These are phyloP conservation scores for Eucalyptus urophylla DNA, from an alignment of 345 rosid genomes.

Conservation along the genomic window DNA sequence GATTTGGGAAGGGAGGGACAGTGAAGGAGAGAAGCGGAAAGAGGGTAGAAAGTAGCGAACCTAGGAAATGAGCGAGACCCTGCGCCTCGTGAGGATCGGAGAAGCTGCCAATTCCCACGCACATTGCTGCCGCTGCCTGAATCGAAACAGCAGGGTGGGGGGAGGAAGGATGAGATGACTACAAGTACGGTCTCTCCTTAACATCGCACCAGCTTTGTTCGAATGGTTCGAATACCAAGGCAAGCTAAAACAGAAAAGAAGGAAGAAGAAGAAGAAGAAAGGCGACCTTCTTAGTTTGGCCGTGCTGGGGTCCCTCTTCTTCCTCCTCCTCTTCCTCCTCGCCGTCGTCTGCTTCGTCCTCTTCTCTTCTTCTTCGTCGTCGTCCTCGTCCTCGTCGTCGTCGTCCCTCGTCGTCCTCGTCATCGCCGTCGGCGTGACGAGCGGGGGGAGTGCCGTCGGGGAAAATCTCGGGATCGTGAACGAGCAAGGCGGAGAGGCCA, in stretches of 20 bases:
- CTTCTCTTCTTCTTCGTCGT: slow-evolving; percentile 7
- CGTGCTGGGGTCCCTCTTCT: slow-evolving; percentile 3
- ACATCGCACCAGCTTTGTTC: not conserved
- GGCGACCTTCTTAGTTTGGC: slow-evolving; percentile 68
- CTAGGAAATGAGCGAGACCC: slow-evolving; percentile 96
- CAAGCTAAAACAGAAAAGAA: not conserved
- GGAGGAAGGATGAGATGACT: not conserved
- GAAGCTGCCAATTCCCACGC: slow-evolving; percentile 96
- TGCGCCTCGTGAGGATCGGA: slow-evolving; percentile 92
- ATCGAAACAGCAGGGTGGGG: not conserved
- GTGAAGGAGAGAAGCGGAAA: not conserved
- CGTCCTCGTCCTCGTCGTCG: not conserved
- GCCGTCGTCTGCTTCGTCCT: slow-evolving; percentile 7
- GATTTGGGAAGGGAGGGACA: not conserved
- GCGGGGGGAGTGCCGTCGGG: slow-evolving; percentile 18
- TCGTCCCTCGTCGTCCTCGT: slow-evolving; percentile 10
- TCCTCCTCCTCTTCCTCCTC: slow-evolving; percentile 9
- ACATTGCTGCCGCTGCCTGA: slow-evolving; percentile 99
- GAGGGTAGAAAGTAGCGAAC: slow-evolving; percentile 14
- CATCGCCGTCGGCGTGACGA: not conserved
- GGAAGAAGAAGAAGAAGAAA: too few relatives aligned
- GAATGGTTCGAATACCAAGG: not conserved
- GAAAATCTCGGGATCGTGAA: slow-evolving; percentile 93
- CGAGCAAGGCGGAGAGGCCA: slow-evolving; percentile 73
- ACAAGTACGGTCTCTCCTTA: not conserved